Evolutionary conservation across 371 early-diverging fungal genomes (phyloP).

Genomic region (Sanchytrium tribonematis): DNA sequence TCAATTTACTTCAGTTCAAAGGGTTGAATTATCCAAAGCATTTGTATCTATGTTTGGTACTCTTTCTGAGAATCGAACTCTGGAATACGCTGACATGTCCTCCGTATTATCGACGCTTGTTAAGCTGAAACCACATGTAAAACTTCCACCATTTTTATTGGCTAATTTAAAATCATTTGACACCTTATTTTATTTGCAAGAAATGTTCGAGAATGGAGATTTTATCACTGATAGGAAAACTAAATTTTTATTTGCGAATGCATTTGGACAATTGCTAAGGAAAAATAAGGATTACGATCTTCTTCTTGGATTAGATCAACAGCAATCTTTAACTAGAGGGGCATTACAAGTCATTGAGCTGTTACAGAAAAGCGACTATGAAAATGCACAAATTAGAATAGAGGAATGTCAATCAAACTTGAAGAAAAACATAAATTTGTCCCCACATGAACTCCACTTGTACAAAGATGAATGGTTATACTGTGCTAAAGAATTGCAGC

Average conservation of each 20-base stretch:
- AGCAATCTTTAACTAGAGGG: background rate
- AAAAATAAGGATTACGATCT: background rate
- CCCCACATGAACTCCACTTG: constrained; percentile 80
- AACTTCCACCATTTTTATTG: background rate
- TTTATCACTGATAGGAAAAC: too few relatives aligned
- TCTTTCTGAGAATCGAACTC: background rate
- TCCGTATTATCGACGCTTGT: too few relatives aligned
- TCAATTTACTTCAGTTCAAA: background rate
- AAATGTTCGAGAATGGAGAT: too few relatives aligned
- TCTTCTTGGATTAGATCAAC: background rate
- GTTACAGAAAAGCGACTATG: constrained; percentile 21
- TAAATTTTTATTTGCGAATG: too few relatives aligned
- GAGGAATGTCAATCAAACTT: constrained; percentile 12
- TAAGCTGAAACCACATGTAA: too few relatives aligned
- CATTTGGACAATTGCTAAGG: background rate
- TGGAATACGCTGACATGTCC: too few relatives aligned
- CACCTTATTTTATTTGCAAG: background rate
- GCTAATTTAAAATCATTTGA: background rate
- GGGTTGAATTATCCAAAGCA: background rate
- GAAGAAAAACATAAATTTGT: constrained; percentile 52
- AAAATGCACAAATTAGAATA: constrained; percentile 74
- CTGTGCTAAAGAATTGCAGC: constrained; percentile 74
- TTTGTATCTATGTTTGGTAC: background rate
- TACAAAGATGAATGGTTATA: constrained; percentile 94
- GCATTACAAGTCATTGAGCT: background rate